Base-by-base conservation (phyloP, 163 green algal genomes). In the Scenedesmus sp. region DNA sequence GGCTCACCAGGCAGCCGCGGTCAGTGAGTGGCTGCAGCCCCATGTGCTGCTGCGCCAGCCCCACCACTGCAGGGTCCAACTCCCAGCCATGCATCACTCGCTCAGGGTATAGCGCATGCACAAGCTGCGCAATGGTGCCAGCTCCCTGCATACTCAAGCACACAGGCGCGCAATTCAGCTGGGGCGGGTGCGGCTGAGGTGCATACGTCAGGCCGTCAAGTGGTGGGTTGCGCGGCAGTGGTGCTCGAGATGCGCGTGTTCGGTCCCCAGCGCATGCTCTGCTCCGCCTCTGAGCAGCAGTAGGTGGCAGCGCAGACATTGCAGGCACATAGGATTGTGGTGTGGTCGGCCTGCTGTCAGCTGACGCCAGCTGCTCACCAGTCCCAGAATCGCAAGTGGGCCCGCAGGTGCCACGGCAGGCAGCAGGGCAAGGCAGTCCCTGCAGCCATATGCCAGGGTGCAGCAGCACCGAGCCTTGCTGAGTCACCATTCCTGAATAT, bases 21-120 rank as follows among this genome's bases (percentile, higher is more conserved):
- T 88, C 82, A 33, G 87, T 86, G 13, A 95, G 89, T 82, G 88
- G 76, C 46, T 88, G 43, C 85, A 94, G 56, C 37, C 91, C 93
- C 91, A 95, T 90, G 78, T 93, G 72, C n/a, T 87, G 49, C 3
- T 89, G 61, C 18, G 61, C 92, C 35, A 90, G 68, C 26, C 49
- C 30, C 4, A 94, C 51, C 37, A 95, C 92, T 33, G 65, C 81
- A 1, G 86, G 73, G 73, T 95, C 93, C 65, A 95, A 84, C 89
- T 95, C 93, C 93, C 93, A 95, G 68, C 93, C 93, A 68, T 93
- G 76, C 40, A 93, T 88, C 44, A 85, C 6, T 15, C 68, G 49
- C 5, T 49, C 20, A 24, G 87, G 91, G 81, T 82, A 93, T 33
- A 68, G 70, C 0, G 42, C 70, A 2, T 49, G 49, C n/a, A 93